These are phyloP conservation scores for Penicillium crustosum DNA, from an alignment of 2,329 filamentous ascomycete genomes.

Conservation along the genomic window DNA sequence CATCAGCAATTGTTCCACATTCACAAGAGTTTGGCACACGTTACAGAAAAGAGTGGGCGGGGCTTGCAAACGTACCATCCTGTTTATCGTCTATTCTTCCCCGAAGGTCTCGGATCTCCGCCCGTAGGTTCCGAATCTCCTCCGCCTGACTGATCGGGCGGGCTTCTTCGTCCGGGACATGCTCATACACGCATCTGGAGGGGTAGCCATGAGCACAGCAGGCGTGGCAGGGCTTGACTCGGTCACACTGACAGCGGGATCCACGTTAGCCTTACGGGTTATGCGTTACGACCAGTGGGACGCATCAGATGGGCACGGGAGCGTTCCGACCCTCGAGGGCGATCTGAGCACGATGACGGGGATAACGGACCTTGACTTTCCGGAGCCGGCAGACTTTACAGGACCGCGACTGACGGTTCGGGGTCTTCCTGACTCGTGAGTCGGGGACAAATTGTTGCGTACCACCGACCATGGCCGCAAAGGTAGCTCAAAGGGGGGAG, in stretches of 20 bases:
- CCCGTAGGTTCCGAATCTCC: conserved; percentile 37
- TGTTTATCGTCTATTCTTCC: conserved; percentile 25
- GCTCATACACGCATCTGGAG: conserved; percentile 41
- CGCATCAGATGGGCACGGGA: conserved; percentile 10
- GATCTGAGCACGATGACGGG: conserved; percentile 22
- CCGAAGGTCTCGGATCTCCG: conserved; percentile 36
- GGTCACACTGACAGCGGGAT: conserved; percentile 35
- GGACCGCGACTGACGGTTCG: conserved; percentile 38
- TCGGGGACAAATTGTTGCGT: conserved; percentile 19
- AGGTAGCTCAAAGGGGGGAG: conserved; percentile 5
- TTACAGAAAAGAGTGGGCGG: background rate
- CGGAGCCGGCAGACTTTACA: conserved; percentile 41
- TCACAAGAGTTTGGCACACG: background rate
- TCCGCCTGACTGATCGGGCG: conserved; percentile 39
- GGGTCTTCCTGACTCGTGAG: conserved; percentile 27
- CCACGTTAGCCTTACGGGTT: conserved; percentile 15
- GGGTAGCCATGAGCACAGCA: conserved; percentile 43
- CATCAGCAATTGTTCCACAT: background rate
- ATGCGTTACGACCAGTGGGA: background rate
- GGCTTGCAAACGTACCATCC: conserved; percentile 22
- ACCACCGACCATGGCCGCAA: conserved; percentile 23
- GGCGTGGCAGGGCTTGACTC: conserved; percentile 41
- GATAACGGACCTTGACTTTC: conserved; percentile 39
- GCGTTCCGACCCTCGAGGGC: conserved; percentile 10
- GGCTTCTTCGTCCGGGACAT: conserved; percentile 33